Conservation (phyloP, 2,329 filamentous ascomycete genomes). For the Talaromyces albobiverticillius region DNA sequence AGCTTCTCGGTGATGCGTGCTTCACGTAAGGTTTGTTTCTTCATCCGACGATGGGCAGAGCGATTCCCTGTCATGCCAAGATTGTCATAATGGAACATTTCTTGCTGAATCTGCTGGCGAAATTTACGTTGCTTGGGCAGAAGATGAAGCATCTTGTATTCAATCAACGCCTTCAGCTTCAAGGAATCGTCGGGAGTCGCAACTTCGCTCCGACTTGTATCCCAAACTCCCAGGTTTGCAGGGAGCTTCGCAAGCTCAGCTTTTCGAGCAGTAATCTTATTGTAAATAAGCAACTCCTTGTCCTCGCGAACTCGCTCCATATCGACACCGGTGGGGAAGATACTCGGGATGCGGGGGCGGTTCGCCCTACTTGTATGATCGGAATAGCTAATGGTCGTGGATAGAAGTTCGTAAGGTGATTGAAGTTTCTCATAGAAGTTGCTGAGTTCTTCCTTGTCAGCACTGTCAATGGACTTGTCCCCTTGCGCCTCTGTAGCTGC, state of each 20-base stretch:
- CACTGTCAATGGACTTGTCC: slow-evolving; percentile 28
- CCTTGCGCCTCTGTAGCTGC: slow-evolving; percentile 33
- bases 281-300: slow-evolving; percentile 83
- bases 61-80: slow-evolving; percentile 96
- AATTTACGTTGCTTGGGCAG: slow-evolving; percentile 83
- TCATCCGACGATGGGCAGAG: slow-evolving; percentile 83
- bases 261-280: slow-evolving; percentile 81
- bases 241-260: slow-evolving; percentile 78
- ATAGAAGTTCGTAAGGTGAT: slow-evolving; percentile 63
- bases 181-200: slow-evolving; percentile 72
- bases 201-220: slow-evolving; percentile 67
- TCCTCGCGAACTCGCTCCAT: slow-evolving; percentile 82
- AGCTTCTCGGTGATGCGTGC: slow-evolving; percentile 97
- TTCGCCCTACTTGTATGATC: slow-evolving; percentile 75
- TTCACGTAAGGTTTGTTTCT: slow-evolving; percentile 95
- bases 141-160: slow-evolving; percentile 88
- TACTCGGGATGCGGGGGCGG: slow-evolving; percentile 76
- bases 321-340: slow-evolving; percentile 86
- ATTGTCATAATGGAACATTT: slow-evolving; percentile 95
- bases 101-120: slow-evolving; percentile 80
- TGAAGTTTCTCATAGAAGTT: slow-evolving; percentile 68
- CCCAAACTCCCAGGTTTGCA: slow-evolving; percentile 84
- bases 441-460: slow-evolving; percentile 26
- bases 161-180: slow-evolving; percentile 87
- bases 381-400: slow-evolving; percentile 68